Evolutionary conservation across 768 basidiomycete species (phyloP), one percentile per base, ranked within the genome.

Genomic region (Cyathus striatus): DNA sequence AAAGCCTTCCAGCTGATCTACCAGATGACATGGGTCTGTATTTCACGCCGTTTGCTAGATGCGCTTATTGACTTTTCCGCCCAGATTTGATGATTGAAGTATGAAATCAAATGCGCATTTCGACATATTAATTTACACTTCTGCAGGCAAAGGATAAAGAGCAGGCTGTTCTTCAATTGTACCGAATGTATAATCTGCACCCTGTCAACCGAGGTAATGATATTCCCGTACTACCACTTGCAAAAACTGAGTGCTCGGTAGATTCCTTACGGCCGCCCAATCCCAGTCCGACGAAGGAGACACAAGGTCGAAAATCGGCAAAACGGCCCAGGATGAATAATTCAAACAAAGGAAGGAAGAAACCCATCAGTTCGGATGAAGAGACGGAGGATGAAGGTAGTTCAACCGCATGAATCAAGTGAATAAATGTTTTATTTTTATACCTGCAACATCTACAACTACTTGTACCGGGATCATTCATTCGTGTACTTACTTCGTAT

Each of bases 61-160:
- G 6, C 17, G 45, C 13, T 37, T 48, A 47, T 46, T 32, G 54
- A 30, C 54, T n/a, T n/a, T n/a, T n/a, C n/a, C n/a, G n/a, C n/a
- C n/a, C n/a, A 72, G 90, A 94, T 64, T 55, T 94, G 50, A 92
- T 94, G 91, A 90, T 93, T 45, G 91, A 94, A 57, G 71, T 64
- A 49, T 22, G 62, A 56, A 14, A n/a, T n/a, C n/a, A n/a, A n/a
- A n/a, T n/a, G n/a, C n/a, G n/a, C n/a, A n/a, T n/a, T n/a, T n/a
- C n/a, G n/a, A n/a, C n/a, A n/a, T n/a, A n/a, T n/a, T n/a, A n/a
- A n/a, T n/a, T n/a, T n/a, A n/a, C n/a, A n/a, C n/a, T n/a, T n/a
- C n/a, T 3, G 12, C 25, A 73, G 71, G 90, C 90, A 2, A 90
- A 92, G 59, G 89, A 88, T 61, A 89, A 93, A 64, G 93, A 95